Percentiles rank a stretch among this genome's conserved stretches.
phyloP scores from a whole-genome alignment of 2,329 filamentous ascomycete genomes.

The Tolypocladium inflatum region DNA sequence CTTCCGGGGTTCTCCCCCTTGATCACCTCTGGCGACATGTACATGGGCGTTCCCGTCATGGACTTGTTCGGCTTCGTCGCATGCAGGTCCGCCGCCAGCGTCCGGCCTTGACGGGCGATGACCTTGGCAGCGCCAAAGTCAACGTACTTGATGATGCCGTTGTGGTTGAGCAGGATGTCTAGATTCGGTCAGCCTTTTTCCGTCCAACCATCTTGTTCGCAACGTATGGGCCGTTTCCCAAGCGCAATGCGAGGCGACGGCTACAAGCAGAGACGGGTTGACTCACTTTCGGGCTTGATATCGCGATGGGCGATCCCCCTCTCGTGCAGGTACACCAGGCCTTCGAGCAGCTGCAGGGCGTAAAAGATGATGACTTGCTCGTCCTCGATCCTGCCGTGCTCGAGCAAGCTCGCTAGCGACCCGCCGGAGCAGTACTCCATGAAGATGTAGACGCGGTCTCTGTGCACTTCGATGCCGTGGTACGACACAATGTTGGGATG shows the following conservation, averaged over 20 bases:
- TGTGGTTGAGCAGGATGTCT: conserved; percentile 95
- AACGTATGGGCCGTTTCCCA: neutral
- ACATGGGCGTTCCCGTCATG: conserved; percentile 98
- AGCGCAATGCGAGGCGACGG: neutral
- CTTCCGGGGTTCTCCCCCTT: conserved; percentile 75
- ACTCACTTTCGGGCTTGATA: conserved; percentile 92
- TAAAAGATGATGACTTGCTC: conserved; percentile 98
- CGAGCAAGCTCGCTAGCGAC: conserved; percentile 78
- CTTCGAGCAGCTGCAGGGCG: conserved; percentile 85
- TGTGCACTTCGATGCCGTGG: conserved; percentile 94
- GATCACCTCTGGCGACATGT: conserved; percentile 99
- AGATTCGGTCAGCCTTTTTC: conserved; percentile 7
- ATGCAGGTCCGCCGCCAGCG: conserved; percentile 54
- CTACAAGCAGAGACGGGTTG: neutral
- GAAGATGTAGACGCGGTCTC: conserved; percentile 99
- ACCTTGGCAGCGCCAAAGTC: conserved; percentile 97
- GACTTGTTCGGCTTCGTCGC: conserved; percentile 66
- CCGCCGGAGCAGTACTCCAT: conserved; percentile 99
- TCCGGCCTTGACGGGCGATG: conserved; percentile 88
- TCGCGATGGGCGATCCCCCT: conserved; percentile 89
- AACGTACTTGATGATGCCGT: conserved; percentile 97
- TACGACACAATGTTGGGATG: conserved; percentile 98
- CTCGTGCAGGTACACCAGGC: conserved; percentile 87
- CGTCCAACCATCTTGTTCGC: neutral
- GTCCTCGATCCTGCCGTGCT: conserved; percentile 95